Base-by-base conservation (phyloP, 2,329 filamentous ascomycete genomes). In the Cladosporium sp. region DNA sequence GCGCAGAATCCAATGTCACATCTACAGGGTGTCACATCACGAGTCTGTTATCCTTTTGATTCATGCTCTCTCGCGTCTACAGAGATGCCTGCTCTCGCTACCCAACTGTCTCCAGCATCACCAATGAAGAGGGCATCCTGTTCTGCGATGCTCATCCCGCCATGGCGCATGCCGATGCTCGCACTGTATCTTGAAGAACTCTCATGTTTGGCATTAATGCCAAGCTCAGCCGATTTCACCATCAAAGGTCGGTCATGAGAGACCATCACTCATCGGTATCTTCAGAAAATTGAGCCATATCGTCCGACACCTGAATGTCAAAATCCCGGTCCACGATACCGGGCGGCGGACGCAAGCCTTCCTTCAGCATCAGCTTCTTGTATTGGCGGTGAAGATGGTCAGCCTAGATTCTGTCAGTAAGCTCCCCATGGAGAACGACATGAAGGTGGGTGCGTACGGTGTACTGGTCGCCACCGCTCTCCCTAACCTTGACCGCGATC, bases 341-440 rank as follows among this genome's bases (percentile, higher is more conserved):
- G 9, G 51, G 42, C 18, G 62, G 62, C 35, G 61, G 58, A 33
- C 40, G 45, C 8, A 49, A 45, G 3, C 59, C 61, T 4, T 41
- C 43, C 45, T 59, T 63, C 54, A 66, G 61, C 58, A 63, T 65
- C 35, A 72, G 46, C 57, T 72, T 69, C 63, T 71, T 72, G 57
- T 68, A 71, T 58, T 70, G 68, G 56, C 71, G 68, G 61, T 68
- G 65, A 19, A 74, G 54, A 7, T 64, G 61, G 14, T 63, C 56
- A 8, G 59, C 52, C 34, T 69, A 59, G 3, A 37, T 13, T 8
- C 4, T 11, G 28, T 50, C 31, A 50, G 46, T 40, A 35, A 19
- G 35, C 6, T 37, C 11, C 3, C 18, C 16, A 18, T 18, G 16
- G 16, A 18, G 16, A 18, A 18, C 16, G 16, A 18, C 16, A 18